Base-by-base conservation (phyloP, 225 moss, liverwort and hornwort genomes). In the Sphagnum tenellum region DNA sequence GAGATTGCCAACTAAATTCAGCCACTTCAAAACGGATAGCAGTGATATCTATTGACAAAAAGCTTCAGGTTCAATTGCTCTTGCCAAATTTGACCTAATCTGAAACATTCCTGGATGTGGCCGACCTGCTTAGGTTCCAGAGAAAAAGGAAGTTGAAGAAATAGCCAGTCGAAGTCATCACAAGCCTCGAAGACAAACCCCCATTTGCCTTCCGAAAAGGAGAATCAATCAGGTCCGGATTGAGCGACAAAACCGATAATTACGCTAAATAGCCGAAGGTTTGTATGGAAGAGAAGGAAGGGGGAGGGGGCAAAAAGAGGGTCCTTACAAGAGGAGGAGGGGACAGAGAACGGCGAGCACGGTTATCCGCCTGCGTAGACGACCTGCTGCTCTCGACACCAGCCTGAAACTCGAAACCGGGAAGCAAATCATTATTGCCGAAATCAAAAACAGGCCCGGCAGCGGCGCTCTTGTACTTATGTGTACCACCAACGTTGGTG, bases 391-490 rank as follows among this genome's bases (percentile, higher is more conserved):
- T 79, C 14, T 77, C 65, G n/a, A 79, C 65, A 65, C 12, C 78
- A 67, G 71, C 70, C 76, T 91, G 89, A 45, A 94, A 94, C 63
- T 94, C 88, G 50, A 87, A 91, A 79, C 77, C 89, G n/a, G 91
- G 87, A 50, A 89, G 73, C 59, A 83, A 77, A 12, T 86, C 88
- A 64, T 94, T 85, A 45, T 50, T 75, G 44, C 72, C 79, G n/a
- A 80, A 72, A 68, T 93, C 81, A 45, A 81, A 85, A 50, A 76
- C 73, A 56, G 67, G 72, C 29, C 29, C 29, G 29, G 29, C 29
- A 29, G 29, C 29, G 29, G 29, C 29, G 29, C 29, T 29, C 29
- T 29, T 29, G 29, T 29, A 29, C 29, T 29, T 29, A 29, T 29
- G 29, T 29, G 29, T 29, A 29, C 29, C 29, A 29, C 29, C 29